phyloP scores from a whole-genome alignment of 2,329 filamentous ascomycete species.

The Diaporthe eres region DNA sequence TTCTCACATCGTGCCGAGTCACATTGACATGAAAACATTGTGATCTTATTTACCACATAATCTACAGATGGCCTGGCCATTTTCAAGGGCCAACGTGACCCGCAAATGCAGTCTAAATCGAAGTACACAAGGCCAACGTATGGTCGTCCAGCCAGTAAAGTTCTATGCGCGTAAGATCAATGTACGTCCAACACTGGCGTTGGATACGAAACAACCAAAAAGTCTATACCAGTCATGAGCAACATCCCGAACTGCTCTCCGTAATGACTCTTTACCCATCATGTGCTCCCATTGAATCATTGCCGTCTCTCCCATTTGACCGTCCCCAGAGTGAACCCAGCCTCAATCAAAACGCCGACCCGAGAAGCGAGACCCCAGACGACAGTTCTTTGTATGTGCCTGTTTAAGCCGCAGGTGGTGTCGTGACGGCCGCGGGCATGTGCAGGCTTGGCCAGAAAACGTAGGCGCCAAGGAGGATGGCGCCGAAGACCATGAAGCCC shows the following conservation, averaged over 20 bases:
- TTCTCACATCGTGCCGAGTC: neutral
- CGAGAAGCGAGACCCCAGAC: constrained; percentile 23
- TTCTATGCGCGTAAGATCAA: constrained; percentile 14
- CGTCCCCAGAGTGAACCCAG: constrained; percentile 2
- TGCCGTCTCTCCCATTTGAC: neutral
- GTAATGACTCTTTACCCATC: constrained; percentile 1
- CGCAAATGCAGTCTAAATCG: constrained; percentile 33
- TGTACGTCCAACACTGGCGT: neutral
- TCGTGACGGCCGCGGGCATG: constrained; percentile 32
- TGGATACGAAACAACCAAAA: constrained; percentile 16
- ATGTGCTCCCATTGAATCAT: constrained; percentile 19
- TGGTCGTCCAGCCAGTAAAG: neutral
- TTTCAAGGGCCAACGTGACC: neutral
- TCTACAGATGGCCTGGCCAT: constrained; percentile 23
- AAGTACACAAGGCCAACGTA: constrained; percentile 3
- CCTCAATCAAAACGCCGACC: constrained; percentile 33
- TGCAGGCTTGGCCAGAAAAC: constrained; percentile 42
- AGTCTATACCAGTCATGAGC: constrained; percentile 39
- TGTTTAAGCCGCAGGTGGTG: constrained; percentile 35
- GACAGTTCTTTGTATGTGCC: neutral
- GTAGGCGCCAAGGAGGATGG: constrained; percentile 38
- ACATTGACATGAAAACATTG: neutral
- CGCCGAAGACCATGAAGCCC: constrained; percentile 36
- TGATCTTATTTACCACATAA: constrained; percentile 24
- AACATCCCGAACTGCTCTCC: constrained; percentile 19